phyloP scores from a whole-genome alignment of 768 basidiomycete genomes.

The Lactarius pseudohatsudake region DNA sequence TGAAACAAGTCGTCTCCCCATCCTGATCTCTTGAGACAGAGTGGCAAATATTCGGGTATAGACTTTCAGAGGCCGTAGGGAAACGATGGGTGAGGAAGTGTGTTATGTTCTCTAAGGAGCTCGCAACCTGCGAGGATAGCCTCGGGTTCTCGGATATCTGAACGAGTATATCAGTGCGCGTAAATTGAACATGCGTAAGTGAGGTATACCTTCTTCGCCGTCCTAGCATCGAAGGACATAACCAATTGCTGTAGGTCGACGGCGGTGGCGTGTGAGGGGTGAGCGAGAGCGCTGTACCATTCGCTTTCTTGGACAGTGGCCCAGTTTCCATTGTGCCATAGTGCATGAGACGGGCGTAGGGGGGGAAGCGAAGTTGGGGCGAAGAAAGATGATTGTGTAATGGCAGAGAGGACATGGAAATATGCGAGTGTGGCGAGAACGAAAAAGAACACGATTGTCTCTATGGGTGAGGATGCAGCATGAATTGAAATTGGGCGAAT shows the following conservation, averaged over 20 bases:
- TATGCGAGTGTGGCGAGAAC: slow-evolving; percentile 91
- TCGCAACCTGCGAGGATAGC: slow-evolving; percentile 39
- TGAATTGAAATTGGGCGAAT: slow-evolving; percentile 69
- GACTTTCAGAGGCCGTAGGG: slow-evolving; percentile 43
- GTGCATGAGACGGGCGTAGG: slow-evolving; percentile 56
- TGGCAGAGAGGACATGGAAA: slow-evolving; percentile 87
- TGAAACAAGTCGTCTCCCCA: slow-evolving; percentile 42
- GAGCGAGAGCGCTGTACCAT: slow-evolving; percentile 43
- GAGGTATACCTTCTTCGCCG: slow-evolving; percentile 38
- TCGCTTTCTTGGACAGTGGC: slow-evolving; percentile 54
- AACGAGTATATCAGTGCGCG: background rate
- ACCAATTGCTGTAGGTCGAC: slow-evolving; percentile 77
- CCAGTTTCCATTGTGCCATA: slow-evolving; percentile 60
- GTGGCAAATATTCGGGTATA: slow-evolving; percentile 57
- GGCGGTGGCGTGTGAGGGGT: slow-evolving; percentile 37
- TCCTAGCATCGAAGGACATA: slow-evolving; percentile 49
- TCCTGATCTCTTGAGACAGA: slow-evolving; percentile 28
- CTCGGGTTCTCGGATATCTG: slow-evolving; percentile 25
- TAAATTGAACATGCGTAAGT: background rate
- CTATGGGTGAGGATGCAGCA: slow-evolving; percentile 76
- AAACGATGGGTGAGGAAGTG: slow-evolving; percentile 46
- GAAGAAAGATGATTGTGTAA: slow-evolving; percentile 86
- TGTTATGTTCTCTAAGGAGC: slow-evolving; percentile 52
- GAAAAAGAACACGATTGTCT: slow-evolving; percentile 88
- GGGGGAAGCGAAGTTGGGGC: slow-evolving; percentile 50